Percentiles rank a stretch among this genome's conserved stretches.
Evolutionary conservation across 495 filamentous ascomycete genomes (phyloP).

Genomic region (Xanthoparmelia taractica): DNA sequence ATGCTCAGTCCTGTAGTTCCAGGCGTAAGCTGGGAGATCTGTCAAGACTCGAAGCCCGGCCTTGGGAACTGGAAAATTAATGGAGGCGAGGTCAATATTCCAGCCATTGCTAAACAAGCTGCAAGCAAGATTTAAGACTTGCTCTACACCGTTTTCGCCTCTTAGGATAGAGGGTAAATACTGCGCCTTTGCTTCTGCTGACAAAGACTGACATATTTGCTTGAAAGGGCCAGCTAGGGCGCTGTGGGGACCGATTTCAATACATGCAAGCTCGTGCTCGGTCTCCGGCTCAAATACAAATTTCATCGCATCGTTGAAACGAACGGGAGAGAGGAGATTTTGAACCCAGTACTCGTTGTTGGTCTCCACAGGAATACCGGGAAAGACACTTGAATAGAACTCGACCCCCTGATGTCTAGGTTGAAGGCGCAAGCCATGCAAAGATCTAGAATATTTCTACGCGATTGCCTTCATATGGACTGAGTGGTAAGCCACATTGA

Average conservation of each 20-base stretch:
- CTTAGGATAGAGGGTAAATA: constrained; percentile 9
- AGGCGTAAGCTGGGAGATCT: constrained; percentile 40
- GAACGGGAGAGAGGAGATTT: constrained; percentile 13
- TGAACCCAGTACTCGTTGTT: constrained; percentile 15
- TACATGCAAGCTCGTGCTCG: constrained; percentile 10
- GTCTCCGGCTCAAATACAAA: not conserved
- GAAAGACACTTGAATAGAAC: constrained; percentile 8
- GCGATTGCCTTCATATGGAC: constrained; percentile 40
- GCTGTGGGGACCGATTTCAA: constrained; percentile 51
- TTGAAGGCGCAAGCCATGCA: not conserved
- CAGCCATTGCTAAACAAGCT: constrained; percentile 15
- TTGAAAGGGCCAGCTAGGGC: constrained; percentile 49
- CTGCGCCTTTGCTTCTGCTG: constrained; percentile 17
- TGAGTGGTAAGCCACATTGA: constrained; percentile 51
- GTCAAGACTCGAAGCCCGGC: constrained; percentile 10
- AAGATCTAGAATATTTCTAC: constrained; percentile 7
- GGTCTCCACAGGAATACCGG: constrained; percentile 6
- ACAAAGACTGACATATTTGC: constrained; percentile 32
- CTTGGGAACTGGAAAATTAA: constrained; percentile 18
- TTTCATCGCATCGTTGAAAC: constrained; percentile 12
- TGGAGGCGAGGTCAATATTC: constrained; percentile 11
- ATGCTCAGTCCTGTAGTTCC: constrained; percentile 31
- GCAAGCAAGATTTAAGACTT: constrained; percentile 5
- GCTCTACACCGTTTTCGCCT: not conserved
- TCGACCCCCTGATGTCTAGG: not conserved